Percentiles rank a stretch among this genome's conserved stretches.
Evolutionary conservation across 1,284 basidiomycete genomes (phyloP).

Genomic region (Phylloporus gajari): DNA sequence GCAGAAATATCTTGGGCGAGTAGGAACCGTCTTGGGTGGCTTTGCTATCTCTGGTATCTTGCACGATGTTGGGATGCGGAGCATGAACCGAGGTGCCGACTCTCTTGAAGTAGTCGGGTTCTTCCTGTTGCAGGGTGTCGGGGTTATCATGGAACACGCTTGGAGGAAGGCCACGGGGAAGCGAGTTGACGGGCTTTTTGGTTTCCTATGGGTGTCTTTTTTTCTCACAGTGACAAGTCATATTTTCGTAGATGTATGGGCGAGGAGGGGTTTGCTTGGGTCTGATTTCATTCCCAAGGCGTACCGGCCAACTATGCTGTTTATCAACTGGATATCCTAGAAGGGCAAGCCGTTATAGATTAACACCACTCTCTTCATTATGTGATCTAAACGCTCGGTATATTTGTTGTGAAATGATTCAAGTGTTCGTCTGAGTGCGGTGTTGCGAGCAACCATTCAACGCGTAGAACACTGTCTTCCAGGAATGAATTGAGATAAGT

Average conservation of each 20-base stretch:
- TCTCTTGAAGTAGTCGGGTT: slow-evolving; percentile 57
- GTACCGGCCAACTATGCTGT: slow-evolving; percentile 33
- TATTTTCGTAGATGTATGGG: slow-evolving; percentile 63
- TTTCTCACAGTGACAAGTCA: slow-evolving; percentile 61
- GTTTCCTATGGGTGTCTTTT: slow-evolving; percentile 59
- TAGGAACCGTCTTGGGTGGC: slow-evolving; percentile 61
- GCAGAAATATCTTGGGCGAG: slow-evolving; percentile 53
- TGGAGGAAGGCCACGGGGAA: slow-evolving; percentile 55
- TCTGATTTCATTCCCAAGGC: slow-evolving; percentile 22
- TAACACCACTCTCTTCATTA: not conserved
- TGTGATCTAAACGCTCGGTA: not conserved
- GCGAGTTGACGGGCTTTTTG: slow-evolving; percentile 56
- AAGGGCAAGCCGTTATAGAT: not conserved
- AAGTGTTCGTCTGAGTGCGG: not conserved
- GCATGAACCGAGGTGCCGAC: slow-evolving; percentile 65
- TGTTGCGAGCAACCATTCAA: not conserved
- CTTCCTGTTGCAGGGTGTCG: slow-evolving; percentile 67
- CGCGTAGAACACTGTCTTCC: not conserved
- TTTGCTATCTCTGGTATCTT: slow-evolving; percentile 67
- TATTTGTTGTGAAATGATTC: not conserved
- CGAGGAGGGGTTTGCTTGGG: slow-evolving; percentile 50
- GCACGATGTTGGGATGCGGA: slow-evolving; percentile 67
- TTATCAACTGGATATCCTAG: slow-evolving; percentile 29
- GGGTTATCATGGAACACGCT: slow-evolving; percentile 57
- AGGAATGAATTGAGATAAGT: too few species aligned